A percentile compares a stretch with the other conserved stretches of the same genome.
phyloP scores from a whole-genome alignment of 805 yeast genomes.

The Torulaspora indica region DNA sequence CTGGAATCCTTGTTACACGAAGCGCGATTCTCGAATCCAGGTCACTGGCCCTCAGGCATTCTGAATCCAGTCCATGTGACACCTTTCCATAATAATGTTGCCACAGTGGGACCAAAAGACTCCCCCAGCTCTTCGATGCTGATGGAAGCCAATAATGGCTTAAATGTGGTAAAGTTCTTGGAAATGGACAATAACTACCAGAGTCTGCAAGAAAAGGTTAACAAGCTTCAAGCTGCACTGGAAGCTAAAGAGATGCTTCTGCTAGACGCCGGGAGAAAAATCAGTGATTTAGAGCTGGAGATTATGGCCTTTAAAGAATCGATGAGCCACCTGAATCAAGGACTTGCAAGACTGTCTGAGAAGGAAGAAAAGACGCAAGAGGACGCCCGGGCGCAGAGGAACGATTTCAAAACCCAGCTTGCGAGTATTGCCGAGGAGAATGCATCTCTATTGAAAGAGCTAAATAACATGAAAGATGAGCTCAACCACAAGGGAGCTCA shows the following conservation, averaged over 20 bases:
- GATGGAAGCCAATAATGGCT: constrained; percentile 6
- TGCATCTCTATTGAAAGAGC: constrained; percentile 12
- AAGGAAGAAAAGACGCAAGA: constrained; percentile 14
- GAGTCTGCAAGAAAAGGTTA: neutral
- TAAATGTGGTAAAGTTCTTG: constrained; percentile 4
- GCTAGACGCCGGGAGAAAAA: constrained; percentile 5
- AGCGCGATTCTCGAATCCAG: constrained; percentile 55
- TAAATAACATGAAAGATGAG: neutral
- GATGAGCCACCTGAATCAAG: constrained; percentile 25
- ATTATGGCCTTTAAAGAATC: constrained; percentile 32
- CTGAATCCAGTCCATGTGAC: constrained; percentile 16
- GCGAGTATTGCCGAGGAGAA: constrained; percentile 13
- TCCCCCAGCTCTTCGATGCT: constrained; percentile 7
- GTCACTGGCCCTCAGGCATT: constrained; percentile 44
- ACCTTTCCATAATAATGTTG: constrained; percentile 15
- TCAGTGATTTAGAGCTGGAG: constrained; percentile 26
- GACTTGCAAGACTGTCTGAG: constrained; percentile 27
- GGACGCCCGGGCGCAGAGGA: constrained; percentile 20
- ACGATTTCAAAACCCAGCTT: constrained; percentile 25
- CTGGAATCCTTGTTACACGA: constrained; percentile 75
- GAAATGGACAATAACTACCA: constrained; percentile 9
- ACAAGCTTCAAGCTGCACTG: neutral
- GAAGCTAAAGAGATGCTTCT: constrained; percentile 1
- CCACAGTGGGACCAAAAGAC: constrained; percentile 16
- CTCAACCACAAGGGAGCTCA: neutral